Evolutionary conservation across 2,329 filamentous ascomycete genomes (phyloP), one percentile per base, ranked within the genome.

Genomic region (Hortaea werneckii): DNA sequence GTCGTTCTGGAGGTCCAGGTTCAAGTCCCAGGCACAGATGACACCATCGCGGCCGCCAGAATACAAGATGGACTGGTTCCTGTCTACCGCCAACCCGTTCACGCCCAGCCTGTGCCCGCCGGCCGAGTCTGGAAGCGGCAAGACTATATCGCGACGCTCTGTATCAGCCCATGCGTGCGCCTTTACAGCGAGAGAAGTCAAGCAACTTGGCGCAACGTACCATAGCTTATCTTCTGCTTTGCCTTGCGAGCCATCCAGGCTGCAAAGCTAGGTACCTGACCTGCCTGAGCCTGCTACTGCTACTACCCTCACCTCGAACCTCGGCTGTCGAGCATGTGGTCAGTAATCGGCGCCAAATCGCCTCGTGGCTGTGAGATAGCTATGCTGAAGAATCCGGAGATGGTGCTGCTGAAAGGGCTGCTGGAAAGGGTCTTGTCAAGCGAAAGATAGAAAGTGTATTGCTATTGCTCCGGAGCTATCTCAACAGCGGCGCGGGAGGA

Each of bases 31-130:
- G 50, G 90, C 87, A 70, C 92, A 98, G 55, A 98, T 83, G 42
- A 92, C 85, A 57, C 92, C 92, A 67, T 98, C 92, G 62, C 92
- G 83, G 49, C 92, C 92, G 54, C 87, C 92, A 40, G 92, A 95
- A 74, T 74, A 95, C 88, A 98, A 76, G 50, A 95, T 88, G 46
- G 83, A 85, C 65, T 85, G 85, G 55, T 83, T 76, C 50, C 76
- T 73, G 68, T 96, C 92, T 54, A 95, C 82, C 43, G 87, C 87
- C 50, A 98, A 79, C 52, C 90, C 89, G 74, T 96, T 95, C 57
- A 98, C 87, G 54, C 92, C 92, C 46, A 96, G 80, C 58, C 89
- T 78, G 72, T 98, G 92, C 47, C 90, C 90, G 55, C 54, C 57
- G 12, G 80, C 77, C 48, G 79, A 80, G 66, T 84, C 82, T 51